Evolutionary conservation across 176 grass and related monocot species (phyloP), one percentile per base, ranked within the genome.

Genomic region (Carex myosuroides): DNA sequence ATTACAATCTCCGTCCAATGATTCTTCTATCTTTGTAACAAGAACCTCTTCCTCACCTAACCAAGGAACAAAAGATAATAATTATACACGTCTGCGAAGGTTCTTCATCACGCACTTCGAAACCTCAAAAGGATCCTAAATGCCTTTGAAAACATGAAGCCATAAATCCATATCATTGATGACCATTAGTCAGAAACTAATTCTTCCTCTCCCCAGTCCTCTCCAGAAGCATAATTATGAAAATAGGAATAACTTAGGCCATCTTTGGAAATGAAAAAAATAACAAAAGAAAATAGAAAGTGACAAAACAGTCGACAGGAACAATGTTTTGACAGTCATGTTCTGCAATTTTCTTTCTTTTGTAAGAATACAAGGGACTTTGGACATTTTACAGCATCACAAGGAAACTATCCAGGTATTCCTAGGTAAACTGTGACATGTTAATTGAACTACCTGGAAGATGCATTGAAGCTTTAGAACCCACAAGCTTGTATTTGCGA

Each of bases 21-120:
- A 88, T 81, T 93, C 88, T 58, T 92, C 91, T 30, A 94, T 84
- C 81, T 65, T 81, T 83, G 93, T 89, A 70, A 95, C 71, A 80
- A 92, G 87, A 83, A 99, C 79, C 50, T 99, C 92, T 79, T 94
- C 95, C 60, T 79, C 89, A 86, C 88, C 93, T 94, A 88, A 55
- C 73, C 89, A 83, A 83, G 52, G 70, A 57, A 84, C 87, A 58
- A 78, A 44, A 33, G 14, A 78, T 6, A 32, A 56, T 66, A 73
- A 89, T 74, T 81, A 59, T 58, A 86, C 18, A 59, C 3, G 78
- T 54, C 50, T 32, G 16, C 13, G 44, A 64, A 65, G 42, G 32
- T 52, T 62, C n/a, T 59, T 82, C 13, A 75, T 67, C 48, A 17
- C 3, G 0, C 72, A 55, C 9, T 76, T 75, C 7, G 16, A 70